Evolutionary conservation across 805 yeast genomes (phyloP).

Genomic region (Ascoidea asiatica): DNA sequence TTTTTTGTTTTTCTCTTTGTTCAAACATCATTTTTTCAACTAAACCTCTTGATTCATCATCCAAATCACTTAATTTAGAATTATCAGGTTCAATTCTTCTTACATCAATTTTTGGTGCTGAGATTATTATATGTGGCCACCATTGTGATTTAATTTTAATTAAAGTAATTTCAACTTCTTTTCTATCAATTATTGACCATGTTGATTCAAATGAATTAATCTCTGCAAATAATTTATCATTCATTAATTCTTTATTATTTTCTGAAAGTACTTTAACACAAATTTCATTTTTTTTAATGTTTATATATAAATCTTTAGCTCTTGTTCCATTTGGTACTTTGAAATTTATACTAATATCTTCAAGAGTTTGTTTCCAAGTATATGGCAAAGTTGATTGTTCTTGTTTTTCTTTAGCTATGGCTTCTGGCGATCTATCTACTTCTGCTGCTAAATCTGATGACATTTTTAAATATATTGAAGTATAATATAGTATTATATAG

Average conservation of each 20-base stretch:
- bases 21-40: constrained; percentile 36
- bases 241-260: constrained; percentile 9
- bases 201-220: constrained; percentile 21
- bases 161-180: constrained; percentile 20
- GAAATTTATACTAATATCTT: constrained; percentile 23
- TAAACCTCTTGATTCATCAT: constrained; percentile 25
- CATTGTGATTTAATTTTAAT: constrained; percentile 26
- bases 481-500: no score
- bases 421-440: constrained; percentile 5
- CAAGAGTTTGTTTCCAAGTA: constrained; percentile 26
- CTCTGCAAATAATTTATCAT: constrained; percentile 21
- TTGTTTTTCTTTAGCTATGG: constrained; percentile 4
- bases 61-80: constrained; percentile 24
- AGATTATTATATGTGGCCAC: constrained; percentile 31
- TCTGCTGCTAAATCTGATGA: not conserved
- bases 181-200: constrained; percentile 27
- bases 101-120: constrained; percentile 28
- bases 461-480: no score
- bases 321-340: constrained; percentile 19
- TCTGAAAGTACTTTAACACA: constrained; percentile 9
- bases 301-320: constrained; percentile 20
- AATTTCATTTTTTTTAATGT: constrained; percentile 13
- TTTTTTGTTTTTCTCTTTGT: constrained; percentile 25
- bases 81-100: constrained; percentile 26
- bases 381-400: constrained; percentile 15